Evolutionary conservation across 495 filamentous ascomycete genomes (phyloP), one percentile per base, ranked within the genome.

Genomic region (Hypoxylon rickii): DNA sequence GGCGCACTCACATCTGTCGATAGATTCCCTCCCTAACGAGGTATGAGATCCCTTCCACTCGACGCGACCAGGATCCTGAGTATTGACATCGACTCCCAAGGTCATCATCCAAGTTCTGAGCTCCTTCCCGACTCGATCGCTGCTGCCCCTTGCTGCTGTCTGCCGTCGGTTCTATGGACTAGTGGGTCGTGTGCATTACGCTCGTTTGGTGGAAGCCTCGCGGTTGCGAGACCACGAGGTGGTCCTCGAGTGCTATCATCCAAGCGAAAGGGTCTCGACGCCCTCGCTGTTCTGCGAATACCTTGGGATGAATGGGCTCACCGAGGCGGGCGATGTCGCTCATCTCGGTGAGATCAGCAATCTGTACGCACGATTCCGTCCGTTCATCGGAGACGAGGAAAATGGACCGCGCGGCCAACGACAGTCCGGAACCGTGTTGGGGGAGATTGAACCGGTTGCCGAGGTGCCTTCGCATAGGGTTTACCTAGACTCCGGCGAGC

Each of bases 231-330:
- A 84, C 46, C 83, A 86, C 65, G 76, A 82, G 33, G 70, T 92
- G 20, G 83, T 91, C 15, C 79, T 94, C 11, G 88, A 91, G 75
- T 89, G 86, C 73, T 91, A 85, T 64, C 87, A 87, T 56, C 89
- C 89, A 0, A 82, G 75, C 55, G 82, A 80, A n/a, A 86, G 83
- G 66, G 71, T 88, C 21, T 83, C 78, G 10, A 85, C 86, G 41
- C 84, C 88, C 1, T 85, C 84, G 37, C 79, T 88, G 1, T 85
- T 81, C 67, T 90, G 88, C 73, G 78, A 81, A 39, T 87, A 87
- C 58, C 76, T 87, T 5, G 80, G 78, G 34, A 90, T 84, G 4
- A 58, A 71, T 31, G 58, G 77, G 75, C 64, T 83, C 21, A 58
- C 71, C 44, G 73, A 78, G 10, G 68, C 79, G 41, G 71, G 66